Conservation (phyloP, 352 stramenopile genomes). For the Globisporangium okanoganense region DNA sequence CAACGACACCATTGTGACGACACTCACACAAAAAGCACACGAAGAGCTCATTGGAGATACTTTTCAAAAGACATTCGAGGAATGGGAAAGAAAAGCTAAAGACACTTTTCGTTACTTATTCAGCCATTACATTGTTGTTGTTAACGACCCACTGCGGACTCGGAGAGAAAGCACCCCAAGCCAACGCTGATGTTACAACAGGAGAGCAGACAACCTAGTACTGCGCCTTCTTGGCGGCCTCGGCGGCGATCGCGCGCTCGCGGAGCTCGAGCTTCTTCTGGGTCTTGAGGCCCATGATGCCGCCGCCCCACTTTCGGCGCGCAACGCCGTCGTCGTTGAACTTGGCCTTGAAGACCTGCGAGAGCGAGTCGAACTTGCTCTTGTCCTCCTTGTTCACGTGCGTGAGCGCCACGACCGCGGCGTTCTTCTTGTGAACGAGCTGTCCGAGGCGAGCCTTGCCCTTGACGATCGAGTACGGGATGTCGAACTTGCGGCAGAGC, state of each 20-base stretch:
- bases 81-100: constrained; percentile 1
- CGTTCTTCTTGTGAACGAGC: constrained; percentile 99
- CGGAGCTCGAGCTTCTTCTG: constrained; percentile 99
- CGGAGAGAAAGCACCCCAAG: no score
- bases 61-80: background rate
- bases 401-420: constrained; percentile 94
- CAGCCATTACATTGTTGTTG: constrained; percentile 36
- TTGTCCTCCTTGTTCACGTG: constrained; percentile 98
- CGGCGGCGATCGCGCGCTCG: constrained; percentile 95
- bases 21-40: background rate
- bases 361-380: constrained; percentile 94
- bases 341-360: constrained; percentile 92
- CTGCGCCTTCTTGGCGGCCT: constrained; percentile 98
- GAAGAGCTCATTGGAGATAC: background rate
- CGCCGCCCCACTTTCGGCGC: constrained; percentile 97
- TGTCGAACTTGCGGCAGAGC: constrained; percentile 98
- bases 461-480: constrained; percentile 99
- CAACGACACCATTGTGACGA: background rate
- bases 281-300: constrained; percentile 99
- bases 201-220: constrained; percentile 63
- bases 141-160: constrained; percentile 11
- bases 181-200: no score
- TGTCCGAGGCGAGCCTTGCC: constrained; percentile 98
- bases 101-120: constrained; percentile 26
- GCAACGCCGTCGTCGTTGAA: constrained; percentile 95